phyloP scores from a whole-genome alignment of 2,329 filamentous ascomycete species.

The Epichloe typhina region DNA sequence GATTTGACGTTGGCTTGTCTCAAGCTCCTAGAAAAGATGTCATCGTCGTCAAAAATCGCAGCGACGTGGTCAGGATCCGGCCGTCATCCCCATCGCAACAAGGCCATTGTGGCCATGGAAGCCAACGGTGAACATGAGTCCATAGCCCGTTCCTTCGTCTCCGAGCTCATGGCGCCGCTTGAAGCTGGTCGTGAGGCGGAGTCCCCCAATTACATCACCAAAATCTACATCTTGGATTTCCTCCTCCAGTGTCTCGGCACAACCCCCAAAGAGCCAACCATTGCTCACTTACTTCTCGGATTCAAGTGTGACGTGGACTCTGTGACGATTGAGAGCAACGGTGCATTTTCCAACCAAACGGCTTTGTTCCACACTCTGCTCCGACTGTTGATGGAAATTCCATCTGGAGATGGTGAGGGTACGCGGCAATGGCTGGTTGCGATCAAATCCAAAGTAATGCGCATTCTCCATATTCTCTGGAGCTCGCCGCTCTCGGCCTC shows the following conservation, averaged over 20 bases:
- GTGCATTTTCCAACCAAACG: slow-evolving; percentile 55
- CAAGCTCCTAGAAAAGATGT: slow-evolving; percentile 72
- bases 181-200: slow-evolving; percentile 60
- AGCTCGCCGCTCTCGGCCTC: slow-evolving; percentile 64
- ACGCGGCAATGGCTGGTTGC: slow-evolving; percentile 57
- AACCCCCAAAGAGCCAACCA: slow-evolving; percentile 61
- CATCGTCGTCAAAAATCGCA: slow-evolving; percentile 69
- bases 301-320: slow-evolving; percentile 65
- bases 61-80: slow-evolving; percentile 51
- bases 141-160: slow-evolving; percentile 61
- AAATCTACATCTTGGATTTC: slow-evolving; percentile 75
- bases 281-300: slow-evolving; percentile 82
- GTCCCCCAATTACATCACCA: slow-evolving; percentile 63
- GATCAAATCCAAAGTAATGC: slow-evolving; percentile 55
- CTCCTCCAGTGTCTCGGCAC: slow-evolving; percentile 67
- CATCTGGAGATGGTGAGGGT: slow-evolving; percentile 45
- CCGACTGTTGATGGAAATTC: slow-evolving; percentile 55
- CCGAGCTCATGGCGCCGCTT: slow-evolving; percentile 53
- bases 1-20: slow-evolving; percentile 70
- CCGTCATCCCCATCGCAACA: slow-evolving; percentile 57
- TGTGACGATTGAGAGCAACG: slow-evolving; percentile 53
- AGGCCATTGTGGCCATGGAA: slow-evolving; percentile 79
- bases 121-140: slow-evolving; percentile 65
- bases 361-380: slow-evolving; percentile 80
- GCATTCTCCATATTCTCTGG: slow-evolving; percentile 72